These are phyloP conservation scores for Lunularia cruciata DNA, from an alignment of 225 moss, liverwort and hornwort genomes.

Conservation along the genomic window DNA sequence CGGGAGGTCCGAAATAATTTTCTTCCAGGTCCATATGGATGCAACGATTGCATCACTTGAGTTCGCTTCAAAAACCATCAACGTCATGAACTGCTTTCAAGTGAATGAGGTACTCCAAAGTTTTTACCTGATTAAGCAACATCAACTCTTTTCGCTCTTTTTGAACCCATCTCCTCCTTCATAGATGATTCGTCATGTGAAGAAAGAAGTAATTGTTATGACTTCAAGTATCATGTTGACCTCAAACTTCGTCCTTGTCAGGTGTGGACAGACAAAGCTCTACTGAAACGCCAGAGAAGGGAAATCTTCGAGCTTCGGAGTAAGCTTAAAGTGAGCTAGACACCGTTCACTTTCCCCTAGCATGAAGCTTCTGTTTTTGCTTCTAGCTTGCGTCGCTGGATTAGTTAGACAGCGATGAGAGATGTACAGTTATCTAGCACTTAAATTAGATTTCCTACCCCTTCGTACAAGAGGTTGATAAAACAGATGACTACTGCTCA, in stretches of 20 bases:
- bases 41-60: conserved; percentile 23
- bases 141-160: neutral
- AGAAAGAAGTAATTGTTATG: neutral
- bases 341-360: no score
- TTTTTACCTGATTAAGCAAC: no score
- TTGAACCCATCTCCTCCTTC: neutral
- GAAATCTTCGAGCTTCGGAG: conserved; percentile 15
- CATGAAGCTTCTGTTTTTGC: no score
- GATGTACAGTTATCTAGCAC: no score
- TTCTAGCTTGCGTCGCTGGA: neutral
- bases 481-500: no score
- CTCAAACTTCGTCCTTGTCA: conserved; percentile 3
- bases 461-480: no score
- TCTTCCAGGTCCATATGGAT: conserved; percentile 35
- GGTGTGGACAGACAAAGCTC: conserved; percentile 26
- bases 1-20: neutral
- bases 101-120: conserved; percentile 34
- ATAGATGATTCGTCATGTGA: neutral
- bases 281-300: conserved; percentile 32
- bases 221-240: neutral
- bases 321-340: conserved; percentile 31
- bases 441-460: no score
- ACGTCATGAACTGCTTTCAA: conserved; percentile 29
- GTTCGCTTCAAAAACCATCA: conserved; percentile 33
- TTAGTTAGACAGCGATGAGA: neutral